Conservation (phyloP, 305 asterid genomes). For the Rubia tinctorum region DNA sequence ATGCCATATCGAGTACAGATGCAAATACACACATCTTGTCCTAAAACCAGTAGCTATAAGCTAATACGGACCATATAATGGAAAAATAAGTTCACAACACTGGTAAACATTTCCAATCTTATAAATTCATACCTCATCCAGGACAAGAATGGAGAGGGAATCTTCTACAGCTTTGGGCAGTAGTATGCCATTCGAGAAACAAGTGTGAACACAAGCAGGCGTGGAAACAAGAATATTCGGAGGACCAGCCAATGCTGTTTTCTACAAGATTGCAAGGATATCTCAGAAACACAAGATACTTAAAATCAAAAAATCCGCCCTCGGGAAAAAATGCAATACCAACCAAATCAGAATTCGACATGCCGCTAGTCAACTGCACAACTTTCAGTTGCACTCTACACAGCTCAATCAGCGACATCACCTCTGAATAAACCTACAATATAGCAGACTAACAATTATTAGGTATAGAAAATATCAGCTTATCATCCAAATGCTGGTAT, state of each 20-base stretch:
- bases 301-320: not conserved
- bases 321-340: slow-evolving; percentile 21
- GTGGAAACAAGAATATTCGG: slow-evolving; percentile 84
- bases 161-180: slow-evolving; percentile 67
- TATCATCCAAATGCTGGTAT: not conserved
- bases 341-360: slow-evolving; percentile 77
- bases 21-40: not conserved
- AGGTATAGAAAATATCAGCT: not conserved
- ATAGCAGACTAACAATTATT: not conserved
- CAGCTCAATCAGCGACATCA: slow-evolving; percentile 57
- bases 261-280: slow-evolving; percentile 32
- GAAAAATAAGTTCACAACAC: not conserved
- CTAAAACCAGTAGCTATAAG: not conserved
- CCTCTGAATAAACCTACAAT: slow-evolving; percentile 72
- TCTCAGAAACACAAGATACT: not conserved
- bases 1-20: not conserved
- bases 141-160: slow-evolving; percentile 78
- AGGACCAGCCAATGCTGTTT: slow-evolving; percentile 67
- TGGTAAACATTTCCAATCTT: not conserved
- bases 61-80: not conserved
- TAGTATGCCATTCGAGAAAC: slow-evolving; percentile 55
- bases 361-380: slow-evolving; percentile 66
- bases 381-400: slow-evolving; percentile 76
- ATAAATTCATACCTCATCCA: slow-evolving; percentile 70
- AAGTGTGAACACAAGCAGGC: slow-evolving; percentile 76